Evolutionary conservation across 2,329 filamentous ascomycete genomes (phyloP), one percentile per base, ranked within the genome.

Genomic region (Fusarium heterosporum): DNA sequence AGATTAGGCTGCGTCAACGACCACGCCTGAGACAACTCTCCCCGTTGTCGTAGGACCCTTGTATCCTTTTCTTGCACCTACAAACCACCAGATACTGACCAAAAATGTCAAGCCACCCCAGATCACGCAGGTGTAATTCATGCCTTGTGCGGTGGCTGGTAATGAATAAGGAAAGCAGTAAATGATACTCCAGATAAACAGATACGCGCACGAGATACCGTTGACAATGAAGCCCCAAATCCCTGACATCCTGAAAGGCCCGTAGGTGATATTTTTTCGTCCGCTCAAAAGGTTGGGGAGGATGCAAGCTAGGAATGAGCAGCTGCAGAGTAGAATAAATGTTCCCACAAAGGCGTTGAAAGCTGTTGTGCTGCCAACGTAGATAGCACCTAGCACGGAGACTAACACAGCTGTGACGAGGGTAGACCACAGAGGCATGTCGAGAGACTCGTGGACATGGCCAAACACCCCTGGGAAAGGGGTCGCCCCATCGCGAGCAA

Each of bases 281-380:
- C 76, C 70, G 0, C 81, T 83, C 0, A 87, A 59, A 1, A 88
- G 75, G 62, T 87, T 83, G 0, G 86, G 85, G 1, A 91, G 75
- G 53, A 92, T 88, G 8, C 88, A 87, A 1, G 86, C 85, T 4
- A 90, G 79, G 73, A 89, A 92, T 6, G 72, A 76, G 36, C 68
- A 72, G 34, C 72, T 78, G 13, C 76, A 78, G 9, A 79, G 69
- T 1, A 79, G 72, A 29, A 80, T 78, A 57, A 79, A 81, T 29
- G 74, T 77, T 11, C 87, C 87, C 9, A 91, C 85, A 26, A 92
- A 86, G 0, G 89, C 89, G 40, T 86, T 84, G 77, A 92, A 92
- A 0, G 90, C 90, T 0, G 87, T 89, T 1, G 81, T 84, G 61
- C 82, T 87, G n/a, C 86, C 89, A 2, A 92, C 83, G 66, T 90